These are phyloP conservation scores for Pseudocercospora pini-densiflorae DNA, from an alignment of 2,329 filamentous ascomycete genomes.

Conservation along the genomic window DNA sequence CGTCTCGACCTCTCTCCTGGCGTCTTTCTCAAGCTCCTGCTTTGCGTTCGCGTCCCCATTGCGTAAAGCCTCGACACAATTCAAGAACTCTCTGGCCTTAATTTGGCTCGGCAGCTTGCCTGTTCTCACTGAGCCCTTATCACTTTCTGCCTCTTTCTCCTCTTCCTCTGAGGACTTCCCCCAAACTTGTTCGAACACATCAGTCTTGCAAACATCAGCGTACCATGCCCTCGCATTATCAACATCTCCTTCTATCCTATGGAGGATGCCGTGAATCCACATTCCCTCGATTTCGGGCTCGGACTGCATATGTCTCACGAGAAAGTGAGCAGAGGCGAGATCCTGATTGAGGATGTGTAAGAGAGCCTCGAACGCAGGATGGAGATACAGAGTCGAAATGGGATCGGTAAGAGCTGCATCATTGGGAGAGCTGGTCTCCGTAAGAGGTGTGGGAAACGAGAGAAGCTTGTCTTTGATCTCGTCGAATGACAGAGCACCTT, in stretches of 20 bases:
- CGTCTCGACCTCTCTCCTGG: slow-evolving; percentile 46
- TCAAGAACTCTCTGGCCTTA: slow-evolving; percentile 19
- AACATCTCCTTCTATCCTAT: slow-evolving; percentile 57
- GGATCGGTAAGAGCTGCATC: slow-evolving; percentile 32
- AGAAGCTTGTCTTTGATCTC: slow-evolving; percentile 36
- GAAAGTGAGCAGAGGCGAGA: slow-evolving; percentile 56
- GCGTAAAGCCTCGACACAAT: slow-evolving; percentile 11
- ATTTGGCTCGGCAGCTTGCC: slow-evolving; percentile 28
- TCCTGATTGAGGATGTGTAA: slow-evolving; percentile 59
- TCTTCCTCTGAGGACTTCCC: slow-evolving; percentile 35
- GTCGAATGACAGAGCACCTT: slow-evolving; percentile 34
- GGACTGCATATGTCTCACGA: slow-evolving; percentile 57
- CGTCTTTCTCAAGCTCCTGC: slow-evolving; percentile 41
- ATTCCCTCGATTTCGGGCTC: slow-evolving; percentile 56
- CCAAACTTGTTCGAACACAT: slow-evolving; percentile 44
- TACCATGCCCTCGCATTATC: slow-evolving; percentile 56
- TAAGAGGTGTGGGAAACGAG: slow-evolving; percentile 34
- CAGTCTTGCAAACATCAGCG: slow-evolving; percentile 46
- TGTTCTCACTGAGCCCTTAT: slow-evolving; percentile 45
- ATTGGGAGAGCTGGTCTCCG: slow-evolving; percentile 30
- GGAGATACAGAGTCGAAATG: slow-evolving; percentile 41
- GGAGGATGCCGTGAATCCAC: slow-evolving; percentile 57
- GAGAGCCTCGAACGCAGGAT: slow-evolving; percentile 55
- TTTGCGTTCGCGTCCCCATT: slow-evolving; percentile 34
- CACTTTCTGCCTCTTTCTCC: slow-evolving; percentile 34